Evolutionary conservation across 129 eudicot genomes (phyloP).

Genomic region (Calendula officinalis): DNA sequence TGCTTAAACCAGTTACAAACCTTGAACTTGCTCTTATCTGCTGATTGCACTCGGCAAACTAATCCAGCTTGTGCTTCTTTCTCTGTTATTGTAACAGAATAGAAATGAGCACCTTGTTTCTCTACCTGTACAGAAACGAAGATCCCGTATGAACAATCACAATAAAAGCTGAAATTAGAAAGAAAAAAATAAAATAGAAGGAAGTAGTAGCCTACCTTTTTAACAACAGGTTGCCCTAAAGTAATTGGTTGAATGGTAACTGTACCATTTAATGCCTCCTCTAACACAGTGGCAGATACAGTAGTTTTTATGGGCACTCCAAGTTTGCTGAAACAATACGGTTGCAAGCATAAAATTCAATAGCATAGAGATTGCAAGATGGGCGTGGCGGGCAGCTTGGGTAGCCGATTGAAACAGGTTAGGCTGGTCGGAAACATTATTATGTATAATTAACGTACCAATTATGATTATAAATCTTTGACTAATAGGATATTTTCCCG

Average conservation of each 20-base stretch:
- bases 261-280: conserved; percentile 85
- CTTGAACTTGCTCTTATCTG: conserved; percentile 90
- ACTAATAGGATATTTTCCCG: conserved; percentile 30
- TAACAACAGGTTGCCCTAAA: conserved; percentile 60
- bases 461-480: neutral
- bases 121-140: conserved; percentile 62
- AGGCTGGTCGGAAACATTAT: neutral
- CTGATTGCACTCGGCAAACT: conserved; percentile 81
- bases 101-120: conserved; percentile 91
- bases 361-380: conserved; percentile 6
- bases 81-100: conserved; percentile 81
- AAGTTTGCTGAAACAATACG: conserved; percentile 56
- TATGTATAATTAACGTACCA: neutral
- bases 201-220: conserved; percentile 49
- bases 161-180: neutral
- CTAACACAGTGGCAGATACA: conserved; percentile 85
- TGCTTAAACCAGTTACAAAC: conserved; percentile 33
- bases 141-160: conserved; percentile 25
- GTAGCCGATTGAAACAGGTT: neutral
- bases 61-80: conserved; percentile 64
- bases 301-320: conserved; percentile 97
- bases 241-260: conserved; percentile 59
- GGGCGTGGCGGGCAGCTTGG: no score
- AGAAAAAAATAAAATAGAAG: neutral
- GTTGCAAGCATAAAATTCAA: neutral